phyloP scores from a whole-genome alignment of 2,329 filamentous ascomycete genomes.

The Colletotrichum brevisporum region DNA sequence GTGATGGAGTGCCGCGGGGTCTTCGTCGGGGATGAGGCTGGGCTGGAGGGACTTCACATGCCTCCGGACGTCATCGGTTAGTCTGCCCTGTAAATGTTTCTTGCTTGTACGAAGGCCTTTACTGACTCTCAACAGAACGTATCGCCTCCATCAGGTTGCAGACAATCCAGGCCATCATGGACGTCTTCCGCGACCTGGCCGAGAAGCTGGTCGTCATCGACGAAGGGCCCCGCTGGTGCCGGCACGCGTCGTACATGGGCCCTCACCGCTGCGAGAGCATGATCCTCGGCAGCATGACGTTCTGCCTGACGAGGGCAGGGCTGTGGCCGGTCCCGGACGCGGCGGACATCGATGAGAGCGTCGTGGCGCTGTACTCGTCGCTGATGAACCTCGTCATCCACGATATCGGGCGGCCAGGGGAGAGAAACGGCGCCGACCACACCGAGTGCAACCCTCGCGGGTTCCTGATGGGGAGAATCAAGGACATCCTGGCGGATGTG shows the following conservation, averaged over 20 bases:
- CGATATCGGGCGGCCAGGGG: constrained; percentile 43
- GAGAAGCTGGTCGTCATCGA: constrained; percentile 48
- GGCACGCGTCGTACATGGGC: constrained; percentile 51
- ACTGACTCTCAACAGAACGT: constrained; percentile 31
- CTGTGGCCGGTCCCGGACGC: constrained; percentile 50
- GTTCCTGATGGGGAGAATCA: constrained; percentile 41
- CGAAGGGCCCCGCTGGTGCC: constrained; percentile 51
- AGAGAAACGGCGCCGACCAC: constrained; percentile 40
- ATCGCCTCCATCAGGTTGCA: constrained; percentile 43
- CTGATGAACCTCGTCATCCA: constrained; percentile 47
- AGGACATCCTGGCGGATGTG: constrained; percentile 43
- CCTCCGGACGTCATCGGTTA: constrained; percentile 44
- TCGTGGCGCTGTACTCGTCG: constrained; percentile 43
- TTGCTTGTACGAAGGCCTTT: background rate
- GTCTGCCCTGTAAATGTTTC: background rate
- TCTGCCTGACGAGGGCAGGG: constrained; percentile 50
- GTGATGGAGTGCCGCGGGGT: constrained; percentile 43
- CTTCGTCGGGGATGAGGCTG: constrained; percentile 25
- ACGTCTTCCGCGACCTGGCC: constrained; percentile 45
- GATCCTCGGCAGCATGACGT: constrained; percentile 53
- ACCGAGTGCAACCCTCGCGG: constrained; percentile 44
- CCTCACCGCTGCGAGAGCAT: constrained; percentile 54
- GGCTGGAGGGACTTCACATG: constrained; percentile 29
- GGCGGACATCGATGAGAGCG: constrained; percentile 45
- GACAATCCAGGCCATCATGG: constrained; percentile 45